Percentiles rank a stretch among this genome's conserved stretches.
Evolutionary conservation across 1,284 basidiomycete species (phyloP).

Genomic region (Apiotrichum akiyoshidainum): DNA sequence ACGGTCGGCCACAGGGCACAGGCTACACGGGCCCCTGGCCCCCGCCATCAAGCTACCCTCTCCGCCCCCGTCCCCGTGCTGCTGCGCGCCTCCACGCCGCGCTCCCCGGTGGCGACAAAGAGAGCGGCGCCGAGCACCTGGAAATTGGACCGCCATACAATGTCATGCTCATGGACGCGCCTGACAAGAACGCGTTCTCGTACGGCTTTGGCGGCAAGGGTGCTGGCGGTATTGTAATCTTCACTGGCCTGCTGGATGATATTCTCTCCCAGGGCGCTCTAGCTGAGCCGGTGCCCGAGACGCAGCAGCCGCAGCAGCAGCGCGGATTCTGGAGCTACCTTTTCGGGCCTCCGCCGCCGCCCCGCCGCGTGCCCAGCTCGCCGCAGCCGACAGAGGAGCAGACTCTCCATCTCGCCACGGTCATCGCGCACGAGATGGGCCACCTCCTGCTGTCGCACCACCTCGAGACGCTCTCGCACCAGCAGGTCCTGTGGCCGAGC

Average conservation of each 20-base stretch:
- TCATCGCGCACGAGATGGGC: conserved; percentile 81
- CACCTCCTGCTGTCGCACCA: conserved; percentile 84
- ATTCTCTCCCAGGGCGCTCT: conserved; percentile 53
- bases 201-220: conserved; percentile 87
- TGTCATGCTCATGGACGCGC: conserved; percentile 74
- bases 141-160: conserved; percentile 77
- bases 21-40: conserved; percentile 20
- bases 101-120: conserved; percentile 36
- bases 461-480: conserved; percentile 78
- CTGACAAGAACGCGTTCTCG: conserved; percentile 79
- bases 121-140: conserved; percentile 39
- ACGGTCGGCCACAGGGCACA: neutral
- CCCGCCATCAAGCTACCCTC: conserved; percentile 41
- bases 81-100: conserved; percentile 43
- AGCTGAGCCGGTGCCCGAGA: conserved; percentile 45
- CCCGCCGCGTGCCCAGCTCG: conserved; percentile 35
- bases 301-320: neutral
- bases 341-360: conserved; percentile 22
- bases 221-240: conserved; percentile 82
- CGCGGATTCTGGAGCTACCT: conserved; percentile 21
- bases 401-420: conserved; percentile 74
- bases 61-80: conserved; percentile 46
- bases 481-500: conserved; percentile 74
- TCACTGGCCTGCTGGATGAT: conserved; percentile 79
- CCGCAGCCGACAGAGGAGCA: conserved; percentile 69